Conservation (phyloP, 2,329 filamentous ascomycete genomes). For the Aspergillus transmontanensis region DNA sequence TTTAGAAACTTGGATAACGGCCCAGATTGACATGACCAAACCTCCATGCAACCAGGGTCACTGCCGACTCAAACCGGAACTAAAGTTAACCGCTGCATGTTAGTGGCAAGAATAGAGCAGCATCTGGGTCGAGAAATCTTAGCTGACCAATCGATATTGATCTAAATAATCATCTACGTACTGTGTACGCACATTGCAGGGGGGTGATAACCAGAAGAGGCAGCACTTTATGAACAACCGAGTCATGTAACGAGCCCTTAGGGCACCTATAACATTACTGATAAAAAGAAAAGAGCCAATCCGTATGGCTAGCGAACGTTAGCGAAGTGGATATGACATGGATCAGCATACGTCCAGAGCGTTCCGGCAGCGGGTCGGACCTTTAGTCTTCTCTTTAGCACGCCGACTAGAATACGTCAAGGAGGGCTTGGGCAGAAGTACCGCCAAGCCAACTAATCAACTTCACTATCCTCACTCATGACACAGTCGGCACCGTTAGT, state of each 20-base stretch:
- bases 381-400: not conserved
- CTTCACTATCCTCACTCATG: not conserved
- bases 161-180: not conserved
- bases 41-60: not conserved
- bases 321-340: not conserved
- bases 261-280: not conserved
- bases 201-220: not conserved
- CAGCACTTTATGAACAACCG: not conserved
- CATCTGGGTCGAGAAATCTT: not conserved
- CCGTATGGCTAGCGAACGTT: too few species aligned
- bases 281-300: not conserved
- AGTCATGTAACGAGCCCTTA: not conserved
- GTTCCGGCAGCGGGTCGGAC: not conserved
- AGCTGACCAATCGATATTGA: not conserved
- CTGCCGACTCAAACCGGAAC: not conserved
- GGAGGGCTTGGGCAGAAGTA: not conserved
- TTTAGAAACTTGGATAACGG: too few species aligned
- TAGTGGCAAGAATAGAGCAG: not conserved
- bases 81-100: not conserved
- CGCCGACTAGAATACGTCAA: not conserved
- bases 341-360: not conserved
- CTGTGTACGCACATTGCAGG: not conserved
- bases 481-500: not conserved
- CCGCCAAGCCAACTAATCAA: not conserved
- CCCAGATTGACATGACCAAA: not conserved